phyloP scores from a whole-genome alignment of 2,329 filamentous ascomycete genomes.

The Trichoderma guizhouense region DNA sequence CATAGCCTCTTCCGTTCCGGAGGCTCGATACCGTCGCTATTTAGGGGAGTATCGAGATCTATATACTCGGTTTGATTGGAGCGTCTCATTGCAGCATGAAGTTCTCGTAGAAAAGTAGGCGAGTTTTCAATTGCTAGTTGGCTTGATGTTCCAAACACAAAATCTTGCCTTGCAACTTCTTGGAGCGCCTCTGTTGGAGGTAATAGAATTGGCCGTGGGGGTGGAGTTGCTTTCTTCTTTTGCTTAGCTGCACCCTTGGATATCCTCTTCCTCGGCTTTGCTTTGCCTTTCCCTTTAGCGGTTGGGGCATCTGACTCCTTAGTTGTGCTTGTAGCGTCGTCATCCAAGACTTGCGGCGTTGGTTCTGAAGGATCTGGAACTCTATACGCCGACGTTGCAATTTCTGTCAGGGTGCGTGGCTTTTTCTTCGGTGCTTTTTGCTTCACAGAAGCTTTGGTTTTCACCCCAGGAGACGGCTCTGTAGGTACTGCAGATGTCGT shows the following conservation, averaged over 20 bases:
- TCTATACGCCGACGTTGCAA: constrained; percentile 69
- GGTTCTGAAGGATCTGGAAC: constrained; percentile 32
- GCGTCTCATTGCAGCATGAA: constrained; percentile 58
- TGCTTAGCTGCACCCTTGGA: constrained; percentile 39
- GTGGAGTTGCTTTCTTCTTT: constrained; percentile 40
- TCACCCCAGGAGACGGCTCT: constrained; percentile 20
- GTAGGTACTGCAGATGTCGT: constrained; percentile 30
- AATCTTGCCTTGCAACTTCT: constrained; percentile 66
- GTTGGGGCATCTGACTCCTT: constrained; percentile 9
- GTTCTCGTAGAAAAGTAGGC: constrained; percentile 59
- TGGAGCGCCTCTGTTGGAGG: constrained; percentile 67
- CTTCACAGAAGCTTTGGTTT: constrained; percentile 38
- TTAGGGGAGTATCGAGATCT: constrained; percentile 38
- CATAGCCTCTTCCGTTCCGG: constrained; percentile 53
- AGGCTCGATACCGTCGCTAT: constrained; percentile 38
- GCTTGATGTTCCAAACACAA: constrained; percentile 83
- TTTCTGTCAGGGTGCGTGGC: constrained; percentile 70
- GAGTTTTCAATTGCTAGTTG: constrained; percentile 73
- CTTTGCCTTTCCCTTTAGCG: constrained; percentile 31
- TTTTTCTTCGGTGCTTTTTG: constrained; percentile 63
- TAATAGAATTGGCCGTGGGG: constrained; percentile 53
- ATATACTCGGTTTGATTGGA: constrained; percentile 49
- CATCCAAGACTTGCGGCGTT: constrained; percentile 33
- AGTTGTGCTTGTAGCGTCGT: constrained; percentile 37
- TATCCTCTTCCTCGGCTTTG: constrained; percentile 32